Conservation (phyloP, 2,329 filamentous ascomycete species). For the Aureobasidium sp. region DNA sequence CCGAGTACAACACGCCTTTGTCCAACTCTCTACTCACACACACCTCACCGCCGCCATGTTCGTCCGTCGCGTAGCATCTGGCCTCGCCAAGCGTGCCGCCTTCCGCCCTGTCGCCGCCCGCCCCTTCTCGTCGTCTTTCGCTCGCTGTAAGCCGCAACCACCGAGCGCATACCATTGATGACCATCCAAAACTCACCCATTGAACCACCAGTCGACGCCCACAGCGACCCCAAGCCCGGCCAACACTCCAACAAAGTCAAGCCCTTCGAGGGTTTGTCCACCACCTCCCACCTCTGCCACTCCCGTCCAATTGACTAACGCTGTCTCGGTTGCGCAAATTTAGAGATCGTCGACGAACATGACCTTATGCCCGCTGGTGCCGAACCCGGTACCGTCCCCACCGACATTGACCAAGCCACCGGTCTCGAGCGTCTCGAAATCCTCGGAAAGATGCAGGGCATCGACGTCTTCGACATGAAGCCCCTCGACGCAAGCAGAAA, state of each 20-base stretch:
- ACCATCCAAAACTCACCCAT: slow-evolving; percentile 15
- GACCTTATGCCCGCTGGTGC: slow-evolving; percentile 84
- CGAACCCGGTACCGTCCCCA: slow-evolving; percentile 72
- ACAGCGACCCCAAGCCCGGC: slow-evolving; percentile 28
- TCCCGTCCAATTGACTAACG: background rate
- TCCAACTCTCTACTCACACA: background rate
- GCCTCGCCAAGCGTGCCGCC: slow-evolving; percentile 37
- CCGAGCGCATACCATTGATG: slow-evolving; percentile 6
- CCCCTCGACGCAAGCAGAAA: slow-evolving; percentile 84
- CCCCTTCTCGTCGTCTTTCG: slow-evolving; percentile 38
- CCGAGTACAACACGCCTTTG: background rate
- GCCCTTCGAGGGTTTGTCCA: slow-evolving; percentile 34
- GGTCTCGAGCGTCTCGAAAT: slow-evolving; percentile 98
- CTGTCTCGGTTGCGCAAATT: slow-evolving; percentile 12
- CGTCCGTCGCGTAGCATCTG: slow-evolving; percentile 42
- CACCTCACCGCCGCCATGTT: slow-evolving; percentile 30
- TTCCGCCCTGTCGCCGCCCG: slow-evolving; percentile 35
- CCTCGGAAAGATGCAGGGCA: slow-evolving; percentile 97
- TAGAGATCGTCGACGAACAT: slow-evolving; percentile 74
- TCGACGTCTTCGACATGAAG: slow-evolving; percentile 98
- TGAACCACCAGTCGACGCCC: slow-evolving; percentile 21
- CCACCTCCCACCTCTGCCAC: background rate
- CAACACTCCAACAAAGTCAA: slow-evolving; percentile 32
- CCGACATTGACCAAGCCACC: slow-evolving; percentile 90
- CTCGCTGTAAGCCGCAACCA: slow-evolving; percentile 33